A percentile compares a stretch with the other conserved stretches of the same genome.
phyloP scores from a whole-genome alignment of 208 protist genomes.

The Leishmania aethiopica region DNA sequence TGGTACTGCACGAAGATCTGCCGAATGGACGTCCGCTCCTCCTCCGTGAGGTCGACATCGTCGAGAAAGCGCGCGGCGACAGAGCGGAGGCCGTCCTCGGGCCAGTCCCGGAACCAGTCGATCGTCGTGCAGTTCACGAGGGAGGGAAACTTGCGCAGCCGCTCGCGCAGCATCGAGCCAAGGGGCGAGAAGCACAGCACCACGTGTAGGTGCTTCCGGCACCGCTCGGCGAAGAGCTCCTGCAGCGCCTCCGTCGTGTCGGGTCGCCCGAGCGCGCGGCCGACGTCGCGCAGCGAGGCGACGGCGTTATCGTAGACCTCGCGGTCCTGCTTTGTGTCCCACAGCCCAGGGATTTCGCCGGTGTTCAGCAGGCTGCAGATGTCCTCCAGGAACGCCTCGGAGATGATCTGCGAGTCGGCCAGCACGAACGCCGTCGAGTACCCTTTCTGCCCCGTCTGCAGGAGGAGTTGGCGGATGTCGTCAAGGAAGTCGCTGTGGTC shows the following conservation, averaged over 20 bases:
- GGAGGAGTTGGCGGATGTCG: slow-evolving; percentile 94
- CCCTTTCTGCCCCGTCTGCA: slow-evolving; percentile 91
- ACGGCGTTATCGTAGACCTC: slow-evolving; percentile 90
- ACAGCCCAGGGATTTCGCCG: slow-evolving; percentile 95
- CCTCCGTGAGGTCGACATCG: slow-evolving; percentile 79
- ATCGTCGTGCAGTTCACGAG: slow-evolving; percentile 99
- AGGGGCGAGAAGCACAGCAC: slow-evolving; percentile 97
- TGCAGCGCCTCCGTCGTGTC: slow-evolving; percentile 88
- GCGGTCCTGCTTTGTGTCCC: slow-evolving; percentile 93
- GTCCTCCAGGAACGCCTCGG: slow-evolving; percentile 96
- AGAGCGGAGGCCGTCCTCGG: slow-evolving; percentile 93
- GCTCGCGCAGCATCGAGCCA: slow-evolving; percentile 94
- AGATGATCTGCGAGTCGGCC: slow-evolving; percentile 96
- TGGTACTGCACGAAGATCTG: slow-evolving; percentile 94
- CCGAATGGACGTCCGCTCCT: slow-evolving; percentile 64
- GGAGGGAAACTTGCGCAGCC: slow-evolving; percentile 97
- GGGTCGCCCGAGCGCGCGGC: slow-evolving; percentile 78
- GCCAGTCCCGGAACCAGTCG: slow-evolving; percentile 98
- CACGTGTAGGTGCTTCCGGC: slow-evolving; percentile 95
- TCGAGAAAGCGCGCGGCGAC: slow-evolving; percentile 91
- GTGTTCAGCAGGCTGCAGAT: slow-evolving; percentile 98
- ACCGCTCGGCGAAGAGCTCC: slow-evolving; percentile 92
- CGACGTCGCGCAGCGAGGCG: slow-evolving; percentile 84
- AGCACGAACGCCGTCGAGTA: slow-evolving; percentile 96
- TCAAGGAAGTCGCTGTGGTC: slow-evolving; percentile 95